phyloP scores from a whole-genome alignment of 2,329 filamentous ascomycete genomes.

The Colletotrichum gloeosporioides region DNA sequence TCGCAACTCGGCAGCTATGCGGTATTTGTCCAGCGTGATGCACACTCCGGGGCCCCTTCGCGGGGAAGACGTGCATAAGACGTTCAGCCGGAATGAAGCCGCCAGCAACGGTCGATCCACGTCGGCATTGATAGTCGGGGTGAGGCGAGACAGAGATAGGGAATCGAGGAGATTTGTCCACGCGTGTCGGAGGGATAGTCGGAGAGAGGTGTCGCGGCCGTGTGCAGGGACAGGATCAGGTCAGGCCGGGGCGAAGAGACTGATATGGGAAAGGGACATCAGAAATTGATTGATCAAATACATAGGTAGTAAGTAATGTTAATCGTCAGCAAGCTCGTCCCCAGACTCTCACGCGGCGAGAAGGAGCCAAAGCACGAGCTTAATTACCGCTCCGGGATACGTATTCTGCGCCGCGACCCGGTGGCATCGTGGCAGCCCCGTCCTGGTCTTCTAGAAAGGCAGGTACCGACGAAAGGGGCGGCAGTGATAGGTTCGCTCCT shows the following conservation, averaged over 20 bases:
- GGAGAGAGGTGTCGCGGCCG: background rate
- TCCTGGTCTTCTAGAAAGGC: background rate
- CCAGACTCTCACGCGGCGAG: background rate
- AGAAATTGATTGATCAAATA: background rate
- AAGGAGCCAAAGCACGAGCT: background rate
- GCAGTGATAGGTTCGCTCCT: background rate
- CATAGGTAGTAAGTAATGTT: background rate
- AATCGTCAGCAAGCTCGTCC: background rate
- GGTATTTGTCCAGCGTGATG: background rate
- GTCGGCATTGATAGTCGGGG: background rate
- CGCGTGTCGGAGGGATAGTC: background rate
- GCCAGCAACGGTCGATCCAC: background rate
- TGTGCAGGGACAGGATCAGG: background rate
- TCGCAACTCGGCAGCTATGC: background rate
- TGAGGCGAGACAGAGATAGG: background rate
- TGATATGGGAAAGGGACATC: background rate
- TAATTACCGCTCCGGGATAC: background rate
- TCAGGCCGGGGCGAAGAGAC: background rate
- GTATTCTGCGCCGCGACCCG: background rate
- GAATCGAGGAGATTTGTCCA: background rate
- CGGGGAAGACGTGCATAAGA: background rate
- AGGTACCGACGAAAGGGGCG: background rate
- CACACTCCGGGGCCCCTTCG: background rate
- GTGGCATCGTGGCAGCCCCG: background rate
- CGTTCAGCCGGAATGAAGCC: background rate